Percentiles rank a stretch among this genome's conserved stretches.
Conservation (phyloP, 495 filamentous ascomycete species). For the Neurospora sp. region DNA sequence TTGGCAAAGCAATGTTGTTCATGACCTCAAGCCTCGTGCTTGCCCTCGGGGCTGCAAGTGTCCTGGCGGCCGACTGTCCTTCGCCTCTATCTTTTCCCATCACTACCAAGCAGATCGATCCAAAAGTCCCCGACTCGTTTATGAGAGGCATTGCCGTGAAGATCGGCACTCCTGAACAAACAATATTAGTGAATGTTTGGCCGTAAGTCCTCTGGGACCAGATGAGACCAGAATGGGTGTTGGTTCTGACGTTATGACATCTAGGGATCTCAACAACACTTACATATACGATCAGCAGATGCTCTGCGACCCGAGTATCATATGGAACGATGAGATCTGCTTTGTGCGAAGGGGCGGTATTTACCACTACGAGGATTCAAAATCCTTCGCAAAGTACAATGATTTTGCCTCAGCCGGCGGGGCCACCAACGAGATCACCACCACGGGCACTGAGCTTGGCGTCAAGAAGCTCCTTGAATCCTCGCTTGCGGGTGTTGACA, state of each 20-base stretch:
- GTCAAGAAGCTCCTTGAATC: constrained; percentile 8
- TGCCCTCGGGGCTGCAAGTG: not conserved
- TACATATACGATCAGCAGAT: constrained; percentile 16
- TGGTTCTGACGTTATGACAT: not conserved
- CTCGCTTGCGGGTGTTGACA: constrained; percentile 6
- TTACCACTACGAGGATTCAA: constrained; percentile 8
- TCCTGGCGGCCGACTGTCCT: not conserved
- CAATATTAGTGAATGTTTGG: constrained; percentile 15
- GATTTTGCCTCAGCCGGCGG: constrained; percentile 11
- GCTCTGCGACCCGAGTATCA: constrained; percentile 7
- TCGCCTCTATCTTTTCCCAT: constrained; percentile 11
- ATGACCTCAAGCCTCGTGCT: not conserved
- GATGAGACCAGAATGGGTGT: not conserved
- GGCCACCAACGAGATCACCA: constrained; percentile 7
- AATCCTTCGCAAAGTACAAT: constrained; percentile 5
- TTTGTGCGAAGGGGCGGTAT: constrained; percentile 7
- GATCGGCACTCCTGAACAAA: constrained; percentile 13
- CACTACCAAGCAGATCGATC: constrained; percentile 9
- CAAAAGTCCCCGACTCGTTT: constrained; percentile 7
- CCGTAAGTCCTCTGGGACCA: constrained; percentile 1
- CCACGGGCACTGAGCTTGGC: constrained; percentile 4
- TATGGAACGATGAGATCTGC: constrained; percentile 14
- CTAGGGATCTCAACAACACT: constrained; percentile 16
- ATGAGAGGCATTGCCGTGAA: constrained; percentile 13
- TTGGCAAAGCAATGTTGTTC: not conserved